These are phyloP conservation scores for Xylaria sp. DNA, from an alignment of 2,329 filamentous ascomycete genomes.

Conservation along the genomic window DNA sequence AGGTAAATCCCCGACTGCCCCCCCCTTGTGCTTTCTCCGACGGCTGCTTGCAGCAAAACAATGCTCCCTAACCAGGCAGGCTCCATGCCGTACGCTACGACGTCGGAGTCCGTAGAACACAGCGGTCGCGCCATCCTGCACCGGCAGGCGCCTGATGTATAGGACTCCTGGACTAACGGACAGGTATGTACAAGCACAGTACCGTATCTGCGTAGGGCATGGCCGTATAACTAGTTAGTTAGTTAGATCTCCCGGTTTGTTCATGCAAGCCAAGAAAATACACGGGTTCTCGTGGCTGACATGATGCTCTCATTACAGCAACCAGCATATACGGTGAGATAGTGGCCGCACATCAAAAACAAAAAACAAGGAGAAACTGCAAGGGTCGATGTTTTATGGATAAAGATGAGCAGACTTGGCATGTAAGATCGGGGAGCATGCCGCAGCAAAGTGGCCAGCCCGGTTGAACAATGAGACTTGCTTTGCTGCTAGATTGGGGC, in stretches of 20 bases:
- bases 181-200: neutral
- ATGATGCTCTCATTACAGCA: neutral
- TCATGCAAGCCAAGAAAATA: conserved; percentile 29
- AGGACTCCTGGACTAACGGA: neutral
- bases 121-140: conserved; percentile 16
- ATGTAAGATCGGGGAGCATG: conserved; percentile 5
- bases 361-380: conserved; percentile 10
- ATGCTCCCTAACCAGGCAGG: neutral
- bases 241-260: conserved; percentile 13
- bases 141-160: conserved; percentile 5
- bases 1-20: conserved; percentile 19
- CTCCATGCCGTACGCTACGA: conserved; percentile 18
- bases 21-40: neutral
- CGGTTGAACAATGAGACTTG: neutral
- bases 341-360: conserved; percentile 14
- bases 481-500: neutral
- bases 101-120: conserved; percentile 29
- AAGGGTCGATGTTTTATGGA: conserved; percentile 16
- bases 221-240: neutral
- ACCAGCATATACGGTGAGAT: conserved; percentile 15
- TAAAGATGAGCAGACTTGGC: conserved; percentile 4
- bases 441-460: neutral
- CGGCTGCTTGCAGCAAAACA: conserved; percentile 6
- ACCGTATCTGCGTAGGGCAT: neutral
- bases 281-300: conserved; percentile 21